Conservation (phyloP, 2,329 filamentous ascomycete species). For the Plenodomus lindquistii region DNA sequence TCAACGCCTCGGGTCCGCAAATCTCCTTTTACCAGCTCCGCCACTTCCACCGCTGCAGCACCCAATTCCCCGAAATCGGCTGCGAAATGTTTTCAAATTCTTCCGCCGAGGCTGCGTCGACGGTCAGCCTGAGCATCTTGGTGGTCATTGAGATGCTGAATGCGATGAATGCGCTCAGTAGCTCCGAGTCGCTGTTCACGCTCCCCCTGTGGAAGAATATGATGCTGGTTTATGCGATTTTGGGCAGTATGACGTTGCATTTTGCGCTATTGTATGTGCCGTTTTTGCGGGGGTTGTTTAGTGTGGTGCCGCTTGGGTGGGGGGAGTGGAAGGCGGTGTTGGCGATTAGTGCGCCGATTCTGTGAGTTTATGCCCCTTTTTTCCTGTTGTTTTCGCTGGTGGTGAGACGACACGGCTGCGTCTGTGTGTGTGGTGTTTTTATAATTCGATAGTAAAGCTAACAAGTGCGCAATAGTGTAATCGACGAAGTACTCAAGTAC, state of each 20-base stretch:
- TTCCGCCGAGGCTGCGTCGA: slow-evolving; percentile 86
- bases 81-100: slow-evolving; percentile 90
- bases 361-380: slow-evolving; percentile 63
- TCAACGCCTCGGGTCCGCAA: slow-evolving; percentile 84
- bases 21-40: slow-evolving; percentile 87
- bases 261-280: slow-evolving; percentile 93
- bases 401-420: too few relatives aligned
- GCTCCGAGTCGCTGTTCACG: slow-evolving; percentile 89
- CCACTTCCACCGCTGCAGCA: slow-evolving; percentile 90
- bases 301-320: slow-evolving; percentile 83
- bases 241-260: slow-evolving; percentile 90
- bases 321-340: slow-evolving; percentile 92
- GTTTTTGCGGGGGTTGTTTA: slow-evolving; percentile 84
- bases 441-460: too few relatives aligned
- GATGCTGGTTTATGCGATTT: slow-evolving; percentile 95
- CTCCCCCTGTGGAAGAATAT: slow-evolving; percentile 98
- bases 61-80: slow-evolving; percentile 84
- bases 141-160: slow-evolving; percentile 99
- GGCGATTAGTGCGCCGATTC: slow-evolving; percentile 84
- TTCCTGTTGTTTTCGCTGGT: too few relatives aligned
- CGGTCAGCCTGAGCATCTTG: slow-evolving; percentile 84
- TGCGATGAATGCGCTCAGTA: slow-evolving; percentile 96
- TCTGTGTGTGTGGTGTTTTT: too few relatives aligned
- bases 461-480: slow-evolving; percentile 63
- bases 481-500: slow-evolving; percentile 83